Percentiles rank a stretch among this genome's conserved stretches.
These are phyloP conservation scores for Wallacemonas rigidus DNA, from an alignment of 208 protist species.

Conservation along the genomic window DNA sequence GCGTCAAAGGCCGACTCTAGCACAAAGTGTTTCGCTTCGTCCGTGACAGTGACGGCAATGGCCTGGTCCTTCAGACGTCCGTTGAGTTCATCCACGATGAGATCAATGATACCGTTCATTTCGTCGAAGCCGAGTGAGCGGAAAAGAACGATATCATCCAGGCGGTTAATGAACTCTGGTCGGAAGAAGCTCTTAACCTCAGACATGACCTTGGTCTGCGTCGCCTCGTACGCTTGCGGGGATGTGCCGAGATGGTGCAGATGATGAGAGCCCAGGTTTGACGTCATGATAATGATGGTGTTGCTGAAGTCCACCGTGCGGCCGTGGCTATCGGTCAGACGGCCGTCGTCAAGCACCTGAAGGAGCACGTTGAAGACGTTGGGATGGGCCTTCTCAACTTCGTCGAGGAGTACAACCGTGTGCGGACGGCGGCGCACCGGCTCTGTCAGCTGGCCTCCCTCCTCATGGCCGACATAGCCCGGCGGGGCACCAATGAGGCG, in stretches of 20 bases:
- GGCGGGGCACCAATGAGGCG: conserved; percentile 95
- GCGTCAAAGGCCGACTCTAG: conserved; percentile 71
- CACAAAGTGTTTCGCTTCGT: conserved; percentile 73
- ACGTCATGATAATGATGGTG: conserved; percentile 94
- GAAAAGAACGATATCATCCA: conserved; percentile 79
- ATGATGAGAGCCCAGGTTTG: conserved; percentile 87
- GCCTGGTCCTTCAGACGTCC: conserved; percentile 60
- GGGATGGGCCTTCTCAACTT: conserved; percentile 96
- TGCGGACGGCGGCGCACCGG: conserved; percentile 94
- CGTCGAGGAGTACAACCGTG: conserved; percentile 95
- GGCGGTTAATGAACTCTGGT: conserved; percentile 78
- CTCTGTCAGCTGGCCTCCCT: conserved; percentile 96
- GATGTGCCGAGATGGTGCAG: conserved; percentile 61
- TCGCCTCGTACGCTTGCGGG: conserved; percentile 34
- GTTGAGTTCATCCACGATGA: conserved; percentile 66
- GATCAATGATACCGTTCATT: conserved; percentile 48
- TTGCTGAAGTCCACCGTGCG: conserved; percentile 94
- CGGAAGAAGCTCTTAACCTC: conserved; percentile 55
- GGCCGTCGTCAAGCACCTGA: conserved; percentile 96
- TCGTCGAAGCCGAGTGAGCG: conserved; percentile 39
- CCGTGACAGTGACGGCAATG: conserved; percentile 53
- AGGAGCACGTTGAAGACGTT: conserved; percentile 93
- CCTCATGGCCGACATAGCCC: conserved; percentile 96
- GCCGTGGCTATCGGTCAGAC: conserved; percentile 94
- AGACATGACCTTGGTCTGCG: conserved; percentile 40